Evolutionary conservation across 2,329 filamentous ascomycete species (phyloP).

Genomic region (Neofusicoccum kwambonambiense): DNA sequence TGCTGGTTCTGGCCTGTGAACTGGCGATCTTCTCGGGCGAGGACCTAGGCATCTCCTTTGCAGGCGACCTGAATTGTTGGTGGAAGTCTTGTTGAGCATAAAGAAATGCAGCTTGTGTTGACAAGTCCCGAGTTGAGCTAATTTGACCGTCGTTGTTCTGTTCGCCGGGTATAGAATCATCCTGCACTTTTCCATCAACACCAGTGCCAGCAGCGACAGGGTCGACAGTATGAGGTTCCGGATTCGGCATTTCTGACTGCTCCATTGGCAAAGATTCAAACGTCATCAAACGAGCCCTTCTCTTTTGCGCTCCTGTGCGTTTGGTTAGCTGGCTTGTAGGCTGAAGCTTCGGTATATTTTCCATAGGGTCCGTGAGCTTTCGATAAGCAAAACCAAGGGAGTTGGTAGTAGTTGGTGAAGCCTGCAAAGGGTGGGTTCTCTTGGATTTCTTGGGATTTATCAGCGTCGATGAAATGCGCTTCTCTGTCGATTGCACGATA

Average conservation of each 20-base stretch:
- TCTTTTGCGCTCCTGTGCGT: not conserved
- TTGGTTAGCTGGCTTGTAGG: not conserved
- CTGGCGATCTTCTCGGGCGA: not conserved
- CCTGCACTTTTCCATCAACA: not conserved
- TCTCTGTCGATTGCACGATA: not conserved
- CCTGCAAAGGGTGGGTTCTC: conserved; percentile 21
- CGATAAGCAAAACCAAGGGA: conserved; percentile 31
- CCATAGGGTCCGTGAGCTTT: conserved; percentile 20
- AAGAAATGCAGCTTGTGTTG: conserved; percentile 37
- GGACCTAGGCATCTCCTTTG: not conserved
- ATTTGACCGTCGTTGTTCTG: not conserved
- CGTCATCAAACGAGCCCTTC: conserved; percentile 27
- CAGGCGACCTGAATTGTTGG: conserved; percentile 24
- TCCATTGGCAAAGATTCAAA: not conserved
- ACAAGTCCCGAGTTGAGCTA: conserved; percentile 24
- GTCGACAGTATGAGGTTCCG: not conserved
- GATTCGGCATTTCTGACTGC: not conserved
- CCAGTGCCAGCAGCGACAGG: not conserved
- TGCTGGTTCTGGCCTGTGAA: not conserved
- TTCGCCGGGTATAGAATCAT: not conserved
- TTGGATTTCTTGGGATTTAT: not conserved
- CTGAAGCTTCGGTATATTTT: not conserved
- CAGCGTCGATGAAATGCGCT: not conserved
- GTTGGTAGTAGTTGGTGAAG: conserved; percentile 27
- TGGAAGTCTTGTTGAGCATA: conserved; percentile 35